These are phyloP conservation scores for Aurinia saxatilis DNA, from an alignment of 345 rosid species.

Conservation along the genomic window DNA sequence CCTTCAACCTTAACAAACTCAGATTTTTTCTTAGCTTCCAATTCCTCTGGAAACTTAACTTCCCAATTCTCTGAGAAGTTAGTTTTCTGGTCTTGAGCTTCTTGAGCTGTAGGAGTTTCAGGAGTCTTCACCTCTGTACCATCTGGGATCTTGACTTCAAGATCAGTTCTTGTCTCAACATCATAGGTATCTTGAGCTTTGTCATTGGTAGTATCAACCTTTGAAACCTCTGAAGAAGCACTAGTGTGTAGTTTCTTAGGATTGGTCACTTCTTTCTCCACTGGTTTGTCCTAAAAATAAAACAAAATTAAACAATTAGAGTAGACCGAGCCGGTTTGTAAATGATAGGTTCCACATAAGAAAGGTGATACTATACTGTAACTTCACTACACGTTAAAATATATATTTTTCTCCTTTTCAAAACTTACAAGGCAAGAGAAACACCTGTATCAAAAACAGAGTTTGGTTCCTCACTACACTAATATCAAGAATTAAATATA, in stretches of 20 bases:
- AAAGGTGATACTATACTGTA: too few relatives aligned
- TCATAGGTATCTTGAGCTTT: slow-evolving; percentile 10
- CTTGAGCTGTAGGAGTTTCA: slow-evolving; percentile 17
- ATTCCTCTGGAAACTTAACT: slow-evolving; percentile 24
- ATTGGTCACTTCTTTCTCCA: background rate
- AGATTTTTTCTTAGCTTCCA: slow-evolving; percentile 4
- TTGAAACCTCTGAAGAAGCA: slow-evolving; percentile 6
- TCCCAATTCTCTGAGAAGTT: slow-evolving; percentile 20
- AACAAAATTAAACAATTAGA: background rate
- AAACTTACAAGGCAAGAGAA: slow-evolving; percentile 7
- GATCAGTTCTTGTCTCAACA: slow-evolving; percentile 9
- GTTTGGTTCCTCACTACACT: background rate
- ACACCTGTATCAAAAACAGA: background rate
- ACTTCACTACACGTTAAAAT: too few relatives aligned
- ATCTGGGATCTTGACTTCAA: slow-evolving; percentile 18
- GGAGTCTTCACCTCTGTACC: slow-evolving; percentile 9
- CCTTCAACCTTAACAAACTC: background rate
- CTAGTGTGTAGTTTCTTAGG: background rate
- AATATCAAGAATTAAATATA: background rate
- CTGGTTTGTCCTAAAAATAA: background rate
- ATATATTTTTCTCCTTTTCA: too few relatives aligned
- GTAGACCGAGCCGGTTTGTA: background rate
- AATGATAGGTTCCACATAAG: background rate
- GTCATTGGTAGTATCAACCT: slow-evolving; percentile 1
- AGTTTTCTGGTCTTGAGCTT: background rate